Evolutionary conservation across 495 filamentous ascomycete genomes (phyloP), one percentile per base, ranked within the genome.

Genomic region (Trichoderma erinaceum): DNA sequence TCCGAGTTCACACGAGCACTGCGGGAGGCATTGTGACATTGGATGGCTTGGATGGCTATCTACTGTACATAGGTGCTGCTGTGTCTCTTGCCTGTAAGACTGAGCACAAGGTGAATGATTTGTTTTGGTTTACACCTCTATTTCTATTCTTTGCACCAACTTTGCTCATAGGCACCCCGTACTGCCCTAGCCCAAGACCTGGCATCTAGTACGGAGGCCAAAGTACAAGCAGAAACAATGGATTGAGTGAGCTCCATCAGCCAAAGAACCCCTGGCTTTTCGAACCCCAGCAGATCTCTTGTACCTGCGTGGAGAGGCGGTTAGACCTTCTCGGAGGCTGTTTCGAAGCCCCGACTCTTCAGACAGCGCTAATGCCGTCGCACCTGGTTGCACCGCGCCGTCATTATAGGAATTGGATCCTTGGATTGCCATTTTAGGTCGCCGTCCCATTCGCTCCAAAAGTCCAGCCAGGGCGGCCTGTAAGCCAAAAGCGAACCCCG

Each of bases 311-410:
- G 16, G 27, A 61, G 56, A 29, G 56, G 56, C 56, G 56, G 27
- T 32, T 29, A 32, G 56, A 15, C 56, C 27, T 16, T 61, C 56
- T 29, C 27, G 16, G 25, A 32, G 25, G 27, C 56, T 61, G 56
- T 61, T 61, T 61, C 56, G 56, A 61, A 23, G 23, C 48, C n/a
- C 25, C 56, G 27, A 61, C 25, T 32, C 56, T 61, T 29, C 8
- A 61, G 56, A 32, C 56, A 61, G 56, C 56, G 56, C 56, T 61
- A 61, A 61, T 32, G 25, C 56, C 56, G 11, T 32, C 23, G 27
- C 56, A 29, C 1, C 27, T 61, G 56, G 56, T 61, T 61, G n/a
- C 56, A 61, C 56, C 8, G 25, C 25, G 27, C 23, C 56, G 16
- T 61, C 56, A 16, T 32, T 32, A 61, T 27, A 23, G 25, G 27